These are phyloP conservation scores for Antarctomyces pellizariae DNA, from an alignment of 495 filamentous ascomycete genomes.

Conservation along the genomic window DNA sequence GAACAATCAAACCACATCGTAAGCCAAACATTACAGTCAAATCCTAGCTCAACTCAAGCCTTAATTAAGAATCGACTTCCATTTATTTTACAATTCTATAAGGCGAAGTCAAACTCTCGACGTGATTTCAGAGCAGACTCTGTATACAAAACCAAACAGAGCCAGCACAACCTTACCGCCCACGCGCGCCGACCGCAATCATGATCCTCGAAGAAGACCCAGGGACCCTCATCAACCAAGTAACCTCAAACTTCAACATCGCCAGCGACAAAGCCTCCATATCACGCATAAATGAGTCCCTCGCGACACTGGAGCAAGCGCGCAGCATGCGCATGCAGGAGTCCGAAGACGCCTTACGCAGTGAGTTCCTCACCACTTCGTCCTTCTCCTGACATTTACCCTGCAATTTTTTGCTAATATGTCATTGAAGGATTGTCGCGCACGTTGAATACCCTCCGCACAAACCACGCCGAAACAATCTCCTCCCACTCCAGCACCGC, in stretches of 20 bases:
- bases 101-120: too few species aligned
- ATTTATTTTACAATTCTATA: too few species aligned
- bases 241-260: slow-evolving; percentile 86
- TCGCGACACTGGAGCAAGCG: slow-evolving; percentile 52
- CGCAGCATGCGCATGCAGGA: slow-evolving; percentile 54
- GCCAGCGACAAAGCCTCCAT: slow-evolving; percentile 65
- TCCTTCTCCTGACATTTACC: slow-evolving; percentile 1
- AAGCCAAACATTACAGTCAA: too few species aligned
- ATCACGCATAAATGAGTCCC: slow-evolving; percentile 64
- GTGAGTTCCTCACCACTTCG: slow-evolving; percentile 11
- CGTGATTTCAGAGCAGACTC: neutral
- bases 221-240: slow-evolving; percentile 68
- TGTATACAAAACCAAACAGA: neutral
- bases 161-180: too few species aligned
- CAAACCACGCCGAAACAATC: slow-evolving; percentile 48
- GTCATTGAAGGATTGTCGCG: slow-evolving; percentile 38
- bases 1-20: too few species aligned
- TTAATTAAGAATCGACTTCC: too few species aligned
- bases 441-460: slow-evolving; percentile 37
- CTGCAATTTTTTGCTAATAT: slow-evolving; percentile 1
- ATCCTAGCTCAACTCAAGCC: too few species aligned
- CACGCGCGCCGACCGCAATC: too few species aligned
- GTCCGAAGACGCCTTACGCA: slow-evolving; percentile 43
- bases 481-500: slow-evolving; percentile 44
- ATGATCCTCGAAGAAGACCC: slow-evolving; percentile 98